These are phyloP conservation scores for Scalesia atractyloides DNA, from an alignment of 129 eudicot genomes.

Conservation along the genomic window DNA sequence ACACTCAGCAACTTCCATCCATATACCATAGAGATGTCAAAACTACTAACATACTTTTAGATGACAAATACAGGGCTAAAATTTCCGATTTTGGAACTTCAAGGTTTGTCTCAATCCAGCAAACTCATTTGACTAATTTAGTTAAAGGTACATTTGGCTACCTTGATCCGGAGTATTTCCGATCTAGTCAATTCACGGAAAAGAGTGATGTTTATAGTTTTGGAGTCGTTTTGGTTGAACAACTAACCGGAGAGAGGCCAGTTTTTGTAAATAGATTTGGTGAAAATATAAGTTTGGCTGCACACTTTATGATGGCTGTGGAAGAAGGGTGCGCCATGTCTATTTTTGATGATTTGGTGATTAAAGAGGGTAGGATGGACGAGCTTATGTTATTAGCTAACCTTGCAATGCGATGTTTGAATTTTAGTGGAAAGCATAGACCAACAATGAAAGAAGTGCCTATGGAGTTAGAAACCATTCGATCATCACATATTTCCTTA, in stretches of 20 bases:
- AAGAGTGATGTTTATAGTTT: not conserved
- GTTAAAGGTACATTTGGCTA: not conserved
- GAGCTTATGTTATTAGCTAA: not conserved
- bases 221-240: not conserved
- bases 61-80: not conserved
- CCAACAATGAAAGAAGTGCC: not conserved
- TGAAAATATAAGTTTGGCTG: not conserved
- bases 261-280: not conserved
- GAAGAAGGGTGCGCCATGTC: not conserved
- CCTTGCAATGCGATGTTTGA: not conserved
- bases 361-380: not conserved
- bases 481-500: not conserved
- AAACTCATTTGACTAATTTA: not conserved
- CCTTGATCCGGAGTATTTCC: not conserved
- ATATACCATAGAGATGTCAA: not conserved
- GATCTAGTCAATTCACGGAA: not conserved
- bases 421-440: not conserved
- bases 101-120: not conserved
- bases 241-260: not conserved
- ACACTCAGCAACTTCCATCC: not conserved
- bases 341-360: not conserved
- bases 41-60: not conserved
- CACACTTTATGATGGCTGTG: not conserved
- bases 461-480: not conserved
- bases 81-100: not conserved